These are phyloP conservation scores for Murraya paniculata DNA, from an alignment of 345 rosid species.

Conservation along the genomic window DNA sequence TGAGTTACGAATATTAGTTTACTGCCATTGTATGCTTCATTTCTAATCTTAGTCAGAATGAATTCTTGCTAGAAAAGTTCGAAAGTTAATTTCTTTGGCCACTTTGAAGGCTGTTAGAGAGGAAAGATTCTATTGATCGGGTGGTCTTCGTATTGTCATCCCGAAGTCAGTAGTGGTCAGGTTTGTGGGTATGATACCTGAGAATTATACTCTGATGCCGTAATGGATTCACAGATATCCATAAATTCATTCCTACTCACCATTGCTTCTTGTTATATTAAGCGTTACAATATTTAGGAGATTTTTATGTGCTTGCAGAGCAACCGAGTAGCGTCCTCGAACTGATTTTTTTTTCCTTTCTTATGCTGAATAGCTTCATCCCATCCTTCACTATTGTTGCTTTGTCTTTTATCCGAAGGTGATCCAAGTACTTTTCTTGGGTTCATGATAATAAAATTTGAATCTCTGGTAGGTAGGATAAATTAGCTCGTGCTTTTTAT, in stretches of 20 bases:
- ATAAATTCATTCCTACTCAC: not conserved
- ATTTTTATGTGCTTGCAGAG: not conserved
- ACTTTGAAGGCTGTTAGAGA: not conserved
- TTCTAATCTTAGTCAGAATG: not conserved
- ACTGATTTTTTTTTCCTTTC: not conserved
- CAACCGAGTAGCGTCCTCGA: too few species aligned
- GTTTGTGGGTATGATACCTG: not conserved
- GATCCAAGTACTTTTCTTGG: not conserved
- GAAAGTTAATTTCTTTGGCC: not conserved
- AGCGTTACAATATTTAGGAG: not conserved
- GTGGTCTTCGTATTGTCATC: not conserved
- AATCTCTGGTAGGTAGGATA: not conserved
- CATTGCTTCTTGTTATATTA: not conserved
- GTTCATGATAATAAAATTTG: not conserved
- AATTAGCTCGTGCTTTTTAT: not conserved
- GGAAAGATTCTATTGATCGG: not conserved
- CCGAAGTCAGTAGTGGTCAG: not conserved
- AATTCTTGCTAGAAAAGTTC: not conserved
- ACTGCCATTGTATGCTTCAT: not conserved
- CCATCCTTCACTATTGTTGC: not conserved
- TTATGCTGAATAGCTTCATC: not conserved
- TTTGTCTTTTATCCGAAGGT: not conserved
- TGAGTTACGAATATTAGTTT: not conserved
- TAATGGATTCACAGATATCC: not conserved
- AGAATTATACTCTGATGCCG: not conserved